Evolutionary conservation across 306 rosid species (phyloP).

Genomic region (Castanea sativa): DNA sequence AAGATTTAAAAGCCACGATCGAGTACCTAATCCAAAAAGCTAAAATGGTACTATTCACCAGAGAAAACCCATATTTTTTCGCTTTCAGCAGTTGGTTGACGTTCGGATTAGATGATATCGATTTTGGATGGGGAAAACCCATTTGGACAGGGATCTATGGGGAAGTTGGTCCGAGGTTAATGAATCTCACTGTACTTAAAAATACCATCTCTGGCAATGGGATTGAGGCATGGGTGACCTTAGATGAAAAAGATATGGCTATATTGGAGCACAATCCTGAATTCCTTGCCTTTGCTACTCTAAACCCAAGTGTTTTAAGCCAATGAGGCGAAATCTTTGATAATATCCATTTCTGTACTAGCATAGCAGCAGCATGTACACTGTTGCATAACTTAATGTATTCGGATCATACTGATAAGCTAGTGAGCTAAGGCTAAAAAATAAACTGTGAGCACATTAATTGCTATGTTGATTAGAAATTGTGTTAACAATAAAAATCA

Average conservation of each 20-base stretch:
- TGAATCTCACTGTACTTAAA: constrained; percentile 37
- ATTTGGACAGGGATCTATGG: constrained; percentile 32
- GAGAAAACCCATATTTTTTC: constrained; percentile 9
- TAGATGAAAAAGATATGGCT: constrained; percentile 29
- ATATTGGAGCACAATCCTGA: constrained; percentile 30
- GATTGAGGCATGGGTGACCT: constrained; percentile 52
- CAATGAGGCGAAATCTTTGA: no score
- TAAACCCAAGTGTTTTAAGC: constrained; percentile 12
- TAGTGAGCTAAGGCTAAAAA: no score
- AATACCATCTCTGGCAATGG: constrained; percentile 27
- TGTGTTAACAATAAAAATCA: no score
- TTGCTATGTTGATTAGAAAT: no score
- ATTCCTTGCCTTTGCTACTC: constrained; percentile 39
- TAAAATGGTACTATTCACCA: constrained; percentile 3
- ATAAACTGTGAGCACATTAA: no score
- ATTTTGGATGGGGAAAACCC: constrained; percentile 60
- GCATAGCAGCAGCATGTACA: no score
- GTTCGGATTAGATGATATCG: constrained; percentile 31
- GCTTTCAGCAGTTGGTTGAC: constrained; percentile 46
- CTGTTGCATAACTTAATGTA: no score
- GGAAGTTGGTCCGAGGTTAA: constrained; percentile 6
- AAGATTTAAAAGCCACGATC: constrained; percentile 27
- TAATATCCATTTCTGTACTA: no score
- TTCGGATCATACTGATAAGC: no score
- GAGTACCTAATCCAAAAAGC: constrained; percentile 30